Base-by-base conservation (phyloP, 257 asterid species). In the Ligustrum vulgare region DNA sequence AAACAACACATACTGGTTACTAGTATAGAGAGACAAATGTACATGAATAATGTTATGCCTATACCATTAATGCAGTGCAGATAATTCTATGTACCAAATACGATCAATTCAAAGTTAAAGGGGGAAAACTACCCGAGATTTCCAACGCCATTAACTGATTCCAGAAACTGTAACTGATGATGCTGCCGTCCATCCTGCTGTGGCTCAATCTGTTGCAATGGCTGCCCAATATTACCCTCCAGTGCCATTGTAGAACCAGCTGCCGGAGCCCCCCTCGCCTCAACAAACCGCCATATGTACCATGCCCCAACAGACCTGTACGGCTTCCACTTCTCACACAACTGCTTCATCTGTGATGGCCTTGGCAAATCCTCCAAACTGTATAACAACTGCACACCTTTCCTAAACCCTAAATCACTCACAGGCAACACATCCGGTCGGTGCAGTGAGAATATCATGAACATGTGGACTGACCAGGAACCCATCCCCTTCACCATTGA, bases 401-500 rank as follows among this genome's bases (percentile, higher is more conserved):
- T 94, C 84, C 97, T 86, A 70, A 94, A 97, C 71, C 96, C 97
- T 75, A 94, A 86, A 47, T 94, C 98, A 64, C 98, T 92, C 31
- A 89, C 93, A 0, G 97, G 98, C 86, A 94, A 84, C 66, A 94
- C 97, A 87, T 94, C 98, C 6, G 97, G 97, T 74, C 98, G 87
- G 31, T 92, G 96, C 75, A 92, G 83, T 4, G 97, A 92, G 75
- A 89, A 94, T 32, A 94, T 88, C 97, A 94, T 94, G 76, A 94
- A 94, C 98, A 94, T 94, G 65, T 94, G 97, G 32, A 94, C 98
- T 6, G 97, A 91, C 98, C 98, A 94, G 1, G 97, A 87, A 23
- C 98, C 98, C 47, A 94, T 94, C 43, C 98, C 98, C 80, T 94
- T 94, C 78, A 94, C 98, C 97, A 92, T 94, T 0, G 97, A 87